These are phyloP conservation scores for Amoeboaphelidium protococcarum DNA, from an alignment of 371 early-diverging fungal genomes.

Conservation along the genomic window DNA sequence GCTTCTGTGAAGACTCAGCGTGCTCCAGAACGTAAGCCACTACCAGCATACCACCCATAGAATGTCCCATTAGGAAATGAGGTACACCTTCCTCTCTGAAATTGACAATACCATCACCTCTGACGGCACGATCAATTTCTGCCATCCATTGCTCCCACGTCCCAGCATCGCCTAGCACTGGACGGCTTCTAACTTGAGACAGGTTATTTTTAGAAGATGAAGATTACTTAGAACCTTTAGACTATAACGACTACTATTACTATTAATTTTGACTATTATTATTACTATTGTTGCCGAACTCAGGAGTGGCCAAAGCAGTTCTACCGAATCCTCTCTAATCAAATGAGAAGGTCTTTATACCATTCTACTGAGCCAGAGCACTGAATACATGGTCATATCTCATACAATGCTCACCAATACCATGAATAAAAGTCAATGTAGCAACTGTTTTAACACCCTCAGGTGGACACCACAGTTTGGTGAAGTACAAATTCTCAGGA, in stretches of 20 bases:
- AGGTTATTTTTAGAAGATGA: no score
- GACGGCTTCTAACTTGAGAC: no score
- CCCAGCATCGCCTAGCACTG: no score
- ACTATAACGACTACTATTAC: no score
- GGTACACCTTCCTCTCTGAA: conserved; percentile 11
- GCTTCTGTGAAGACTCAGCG: not conserved
- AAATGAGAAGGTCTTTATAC: conserved; percentile 23
- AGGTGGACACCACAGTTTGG: no score
- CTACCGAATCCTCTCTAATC: conserved; percentile 36
- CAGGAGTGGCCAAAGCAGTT: no score
- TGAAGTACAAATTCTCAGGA: no score
- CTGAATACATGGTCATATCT: conserved; percentile 26
- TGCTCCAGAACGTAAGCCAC: not conserved
- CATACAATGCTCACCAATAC: conserved; percentile 32
- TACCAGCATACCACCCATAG: conserved; percentile 10
- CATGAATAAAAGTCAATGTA: conserved; percentile 24
- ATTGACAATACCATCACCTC: conserved; percentile 12
- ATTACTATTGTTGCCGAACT: no score
- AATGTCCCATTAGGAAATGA: conserved; percentile 30
- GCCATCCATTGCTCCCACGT: not conserved
- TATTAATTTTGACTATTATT: no score
- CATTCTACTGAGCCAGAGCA: conserved; percentile 16
- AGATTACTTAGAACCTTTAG: no score
- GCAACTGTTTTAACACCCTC: conserved; percentile 10
- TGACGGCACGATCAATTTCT: not conserved